phyloP scores from a whole-genome alignment of 2,329 filamentous ascomycete species.

The Penicillium sp. region DNA sequence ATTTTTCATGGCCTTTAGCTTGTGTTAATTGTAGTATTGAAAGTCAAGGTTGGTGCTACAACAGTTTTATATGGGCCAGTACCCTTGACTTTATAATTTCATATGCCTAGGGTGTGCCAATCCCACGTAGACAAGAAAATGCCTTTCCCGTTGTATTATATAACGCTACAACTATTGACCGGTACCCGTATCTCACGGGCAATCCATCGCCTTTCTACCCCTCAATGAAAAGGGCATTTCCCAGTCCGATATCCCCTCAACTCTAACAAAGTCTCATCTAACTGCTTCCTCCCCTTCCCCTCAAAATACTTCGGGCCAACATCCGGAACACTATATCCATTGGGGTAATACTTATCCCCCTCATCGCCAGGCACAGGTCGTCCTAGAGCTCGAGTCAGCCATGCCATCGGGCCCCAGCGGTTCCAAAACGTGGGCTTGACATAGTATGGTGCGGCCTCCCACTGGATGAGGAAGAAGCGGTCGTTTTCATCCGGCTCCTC shows the following conservation, averaged over 20 bases:
- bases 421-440: slow-evolving; percentile 59
- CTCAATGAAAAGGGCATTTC: slow-evolving; percentile 51
- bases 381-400: slow-evolving; percentile 50
- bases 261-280: slow-evolving; percentile 42
- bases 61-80: not conserved
- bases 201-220: not conserved
- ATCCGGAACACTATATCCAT: slow-evolving; percentile 55
- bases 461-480: slow-evolving; percentile 53
- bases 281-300: slow-evolving; percentile 48
- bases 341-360: slow-evolving; percentile 48
- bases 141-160: not conserved
- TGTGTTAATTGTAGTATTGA: not conserved
- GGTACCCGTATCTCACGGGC: too few species aligned
- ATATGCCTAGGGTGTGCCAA: not conserved
- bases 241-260: slow-evolving; percentile 44
- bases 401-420: slow-evolving; percentile 61
- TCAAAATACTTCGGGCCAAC: slow-evolving; percentile 60
- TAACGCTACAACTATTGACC: not conserved
- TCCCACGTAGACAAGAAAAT: not conserved
- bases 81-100: not conserved
- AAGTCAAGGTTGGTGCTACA: not conserved
- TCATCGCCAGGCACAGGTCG: slow-evolving; percentile 51
- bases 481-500: slow-evolving; percentile 55
- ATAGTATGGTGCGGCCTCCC: slow-evolving; percentile 67
- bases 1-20: slow-evolving; percentile 2